Base-by-base conservation (phyloP, 1,284 basidiomycete genomes). In the Earliella scabrosa region DNA sequence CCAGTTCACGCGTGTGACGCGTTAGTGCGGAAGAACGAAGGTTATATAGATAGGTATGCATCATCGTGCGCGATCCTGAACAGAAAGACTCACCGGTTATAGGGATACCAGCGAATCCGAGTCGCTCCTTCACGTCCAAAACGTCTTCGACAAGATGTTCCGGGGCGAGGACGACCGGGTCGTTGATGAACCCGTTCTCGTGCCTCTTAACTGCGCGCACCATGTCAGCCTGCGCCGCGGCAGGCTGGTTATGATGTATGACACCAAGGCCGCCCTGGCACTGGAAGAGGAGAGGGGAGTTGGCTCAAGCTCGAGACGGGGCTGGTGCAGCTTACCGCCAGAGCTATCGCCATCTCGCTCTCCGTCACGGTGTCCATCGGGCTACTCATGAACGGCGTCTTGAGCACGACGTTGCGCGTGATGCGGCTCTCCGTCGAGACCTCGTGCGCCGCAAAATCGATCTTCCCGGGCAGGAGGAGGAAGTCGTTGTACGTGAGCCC, bases 331-430 rank as follows among this genome's bases (percentile, higher is more conserved):
- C 88, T 76, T 71, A 92, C 90, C 66, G 95, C 95, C 81, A 98
- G 88, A 44, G 91, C 82, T 69, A 99, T 97, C 50, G 97, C 97
- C 96, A 99, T 99, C 66, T 96, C 88, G 59, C 85, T 87, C 78
- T 98, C 97, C 3, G 97, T 99, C 64, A 99, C 97, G 31, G 97
- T 99, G 79, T 99, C 97, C 97, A 99, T 99, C 39, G 97, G 97
- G 57, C 94, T 97, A 73, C 94, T 97, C 78, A 98, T 81, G 78
- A 99, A 97, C 0, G 97, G 97, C 0, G 96, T 96, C 78, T 95
- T 98, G 68, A 99, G 83, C 39, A 83, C 80, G 64, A 98, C 93
- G 69, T 98, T 98, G 56, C 91, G 87, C 44, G 97, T 98, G 52
- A 99, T 88, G 52, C 82, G 85, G 66, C 88, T 92, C 76, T 97